phyloP scores from a whole-genome alignment of 2,329 filamentous ascomycete genomes.

The Beauveria scarabaeidicola region DNA sequence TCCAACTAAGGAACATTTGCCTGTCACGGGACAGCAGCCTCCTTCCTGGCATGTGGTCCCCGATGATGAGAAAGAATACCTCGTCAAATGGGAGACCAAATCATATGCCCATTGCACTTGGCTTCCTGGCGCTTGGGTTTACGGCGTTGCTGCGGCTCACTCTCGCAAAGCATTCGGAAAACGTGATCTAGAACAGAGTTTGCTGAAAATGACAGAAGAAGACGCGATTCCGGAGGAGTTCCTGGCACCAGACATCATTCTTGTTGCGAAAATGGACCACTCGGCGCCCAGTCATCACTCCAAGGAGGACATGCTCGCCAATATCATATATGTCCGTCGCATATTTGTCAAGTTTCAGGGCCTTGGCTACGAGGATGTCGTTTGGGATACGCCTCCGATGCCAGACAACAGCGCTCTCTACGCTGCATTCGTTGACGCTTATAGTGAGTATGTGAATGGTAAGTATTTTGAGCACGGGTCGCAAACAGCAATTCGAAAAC shows the following conservation, averaged over 20 bases:
- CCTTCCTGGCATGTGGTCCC: conserved; percentile 35
- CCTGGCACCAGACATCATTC: conserved; percentile 78
- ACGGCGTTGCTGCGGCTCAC: conserved; percentile 51
- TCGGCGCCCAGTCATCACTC: conserved; percentile 42
- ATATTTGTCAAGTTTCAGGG: conserved; percentile 89
- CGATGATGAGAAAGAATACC: conserved; percentile 74
- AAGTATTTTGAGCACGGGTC: conserved; percentile 56
- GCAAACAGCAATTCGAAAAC: conserved; percentile 53
- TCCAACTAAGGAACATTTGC: conserved; percentile 33
- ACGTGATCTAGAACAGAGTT: conserved; percentile 50
- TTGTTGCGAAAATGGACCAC: conserved; percentile 57
- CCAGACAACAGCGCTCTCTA: conserved; percentile 59
- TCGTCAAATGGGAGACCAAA: conserved; percentile 75
- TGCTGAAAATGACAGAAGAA: conserved; percentile 57
- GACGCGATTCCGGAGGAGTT: conserved; percentile 86
- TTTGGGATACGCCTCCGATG: conserved; percentile 77
- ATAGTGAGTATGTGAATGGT: conserved; percentile 76
- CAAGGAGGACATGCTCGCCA: conserved; percentile 61
- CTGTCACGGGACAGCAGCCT: not conserved
- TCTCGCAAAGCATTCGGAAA: conserved; percentile 74
- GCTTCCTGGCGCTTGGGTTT: conserved; percentile 87
- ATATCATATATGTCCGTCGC: conserved; percentile 62
- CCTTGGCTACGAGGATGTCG: conserved; percentile 78
- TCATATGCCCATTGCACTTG: conserved; percentile 80
- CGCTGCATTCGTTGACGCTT: conserved; percentile 72